Evolutionary conservation across 805 yeast species (phyloP), one percentile per base, ranked within the genome.

Genomic region (Ogataea trehalophila): DNA sequence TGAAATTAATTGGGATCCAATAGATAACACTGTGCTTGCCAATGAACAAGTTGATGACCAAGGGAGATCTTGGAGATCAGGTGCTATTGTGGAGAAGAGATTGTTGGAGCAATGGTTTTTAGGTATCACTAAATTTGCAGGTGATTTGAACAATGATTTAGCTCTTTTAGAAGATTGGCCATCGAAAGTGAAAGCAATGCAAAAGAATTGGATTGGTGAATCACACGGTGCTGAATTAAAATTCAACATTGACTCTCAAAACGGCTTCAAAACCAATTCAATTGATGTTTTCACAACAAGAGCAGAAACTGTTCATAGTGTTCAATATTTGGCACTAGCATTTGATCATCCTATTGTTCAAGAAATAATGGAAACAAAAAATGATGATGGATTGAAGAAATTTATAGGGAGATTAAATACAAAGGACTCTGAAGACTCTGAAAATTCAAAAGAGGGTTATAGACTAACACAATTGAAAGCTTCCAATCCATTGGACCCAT

Each of bases 1-100:
- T 0, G 90, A 84, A 56, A 94, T 94, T 49, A 94, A 94, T 61
- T 94, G 99, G 99, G 99, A 94, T 66, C 99, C 99, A 0, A 79
- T 94, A 0, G 99, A 94, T 59, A 79, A 85, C 54, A 94, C 99
- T 0, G 99, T 94, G 1, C 72, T 94, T 50, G 99, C 99, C 2
- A 94, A 86, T 62, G 99, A 94, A 67, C 99, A 94, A 66, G 97
- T 94, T 3, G 99, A 94, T 64, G 65, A 83, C 2, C 78, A 87
- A 40, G 99, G 99, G 0, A 73, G 82, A 46, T 89, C 97, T 0
- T 94, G 99, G 99, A 78, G 99, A 65, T 89, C 97, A 2, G 99
- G 99, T 5, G 99, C 98, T 0, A 50, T 83, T 15, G 99, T 92
- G 0, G 97, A 94, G 64, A 89, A 88, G 66, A 76, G 74, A 51